Conservation (phyloP, 257 asterid species). For the Gentiana straminea region DNA sequence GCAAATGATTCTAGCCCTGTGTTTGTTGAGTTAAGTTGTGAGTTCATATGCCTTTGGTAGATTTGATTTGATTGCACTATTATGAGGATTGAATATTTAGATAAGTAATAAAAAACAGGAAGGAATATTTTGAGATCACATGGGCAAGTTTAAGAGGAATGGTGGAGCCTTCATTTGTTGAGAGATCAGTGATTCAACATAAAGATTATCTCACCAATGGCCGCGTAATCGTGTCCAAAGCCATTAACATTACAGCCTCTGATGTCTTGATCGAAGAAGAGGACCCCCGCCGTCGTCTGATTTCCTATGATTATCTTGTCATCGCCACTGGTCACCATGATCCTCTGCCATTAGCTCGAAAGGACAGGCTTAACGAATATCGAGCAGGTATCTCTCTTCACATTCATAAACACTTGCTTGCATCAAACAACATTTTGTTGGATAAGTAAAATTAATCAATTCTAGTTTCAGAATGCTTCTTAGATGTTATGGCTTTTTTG, state of each 20-base stretch:
- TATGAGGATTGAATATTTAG: no score
- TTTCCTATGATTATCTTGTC: conserved; percentile 66
- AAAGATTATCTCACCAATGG: conserved; percentile 72
- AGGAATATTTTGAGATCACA: conserved; percentile 83
- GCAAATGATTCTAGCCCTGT: no score
- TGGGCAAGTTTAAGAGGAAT: conserved; percentile 75
- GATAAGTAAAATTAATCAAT: no score
- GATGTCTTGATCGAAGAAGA: conserved; percentile 49
- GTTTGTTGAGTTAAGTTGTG: no score
- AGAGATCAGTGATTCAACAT: conserved; percentile 69
- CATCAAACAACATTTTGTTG: no score
- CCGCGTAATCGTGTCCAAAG: conserved; percentile 53
- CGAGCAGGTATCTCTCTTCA: conserved; percentile 27
- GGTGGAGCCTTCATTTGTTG: conserved; percentile 71
- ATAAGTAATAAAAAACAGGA: conserved; percentile 25
- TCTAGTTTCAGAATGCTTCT: background rate
- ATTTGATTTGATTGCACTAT: no score
- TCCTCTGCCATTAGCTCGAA: conserved; percentile 33
- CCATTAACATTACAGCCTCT: conserved; percentile 37
- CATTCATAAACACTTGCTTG: no score
- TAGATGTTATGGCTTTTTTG: background rate
- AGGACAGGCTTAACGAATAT: conserved; percentile 2
- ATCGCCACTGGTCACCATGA: conserved; percentile 77
- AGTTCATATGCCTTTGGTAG: no score
- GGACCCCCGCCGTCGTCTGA: conserved; percentile 23